Percentiles rank a stretch among this genome's conserved stretches.
Evolutionary conservation across 805 yeast genomes (phyloP).

Genomic region (Torulaspora gathmanii): DNA sequence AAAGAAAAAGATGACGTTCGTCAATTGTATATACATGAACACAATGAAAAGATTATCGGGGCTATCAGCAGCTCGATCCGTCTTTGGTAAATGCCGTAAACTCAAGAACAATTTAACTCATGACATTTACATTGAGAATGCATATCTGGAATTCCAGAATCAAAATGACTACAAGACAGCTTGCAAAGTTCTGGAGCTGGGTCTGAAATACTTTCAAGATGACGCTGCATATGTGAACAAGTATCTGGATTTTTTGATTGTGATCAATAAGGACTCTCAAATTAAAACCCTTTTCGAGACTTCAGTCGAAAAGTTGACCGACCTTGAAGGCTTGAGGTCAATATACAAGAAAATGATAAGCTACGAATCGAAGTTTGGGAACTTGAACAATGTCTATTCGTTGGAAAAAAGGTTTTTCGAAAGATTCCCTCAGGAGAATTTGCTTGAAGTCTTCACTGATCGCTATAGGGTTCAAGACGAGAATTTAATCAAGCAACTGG

Average conservation of each 20-base stretch:
- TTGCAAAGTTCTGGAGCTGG: slow-evolving; percentile 70
- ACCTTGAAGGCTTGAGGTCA: slow-evolving; percentile 38
- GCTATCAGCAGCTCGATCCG: slow-evolving; percentile 62
- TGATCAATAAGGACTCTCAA: slow-evolving; percentile 62
- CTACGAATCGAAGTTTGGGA: slow-evolving; percentile 68
- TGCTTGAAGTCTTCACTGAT: slow-evolving; percentile 36
- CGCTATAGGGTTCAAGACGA: slow-evolving; percentile 36
- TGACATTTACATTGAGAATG: slow-evolving; percentile 77
- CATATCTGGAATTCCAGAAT: slow-evolving; percentile 68
- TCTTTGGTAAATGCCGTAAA: slow-evolving; percentile 68
- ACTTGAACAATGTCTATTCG: slow-evolving; percentile 57
- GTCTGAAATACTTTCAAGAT: slow-evolving; percentile 51
- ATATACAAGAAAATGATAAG: slow-evolving; percentile 56
- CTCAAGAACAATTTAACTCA: slow-evolving; percentile 52
- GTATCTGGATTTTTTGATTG: slow-evolving; percentile 68
- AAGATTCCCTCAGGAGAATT: slow-evolving; percentile 56
- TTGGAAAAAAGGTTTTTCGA: slow-evolving; percentile 64
- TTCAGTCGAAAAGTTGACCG: slow-evolving; percentile 48
- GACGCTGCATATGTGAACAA: slow-evolving; percentile 60
- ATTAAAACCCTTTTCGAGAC: slow-evolving; percentile 81
- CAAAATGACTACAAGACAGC: slow-evolving; percentile 66
- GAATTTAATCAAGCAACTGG: slow-evolving; percentile 33
- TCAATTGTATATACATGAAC: slow-evolving; percentile 66
- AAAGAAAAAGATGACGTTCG: slow-evolving; percentile 47
- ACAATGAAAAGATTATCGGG: slow-evolving; percentile 64